Base-by-base conservation (phyloP, 345 rosid genomes). In the Ceriops decandra region DNA sequence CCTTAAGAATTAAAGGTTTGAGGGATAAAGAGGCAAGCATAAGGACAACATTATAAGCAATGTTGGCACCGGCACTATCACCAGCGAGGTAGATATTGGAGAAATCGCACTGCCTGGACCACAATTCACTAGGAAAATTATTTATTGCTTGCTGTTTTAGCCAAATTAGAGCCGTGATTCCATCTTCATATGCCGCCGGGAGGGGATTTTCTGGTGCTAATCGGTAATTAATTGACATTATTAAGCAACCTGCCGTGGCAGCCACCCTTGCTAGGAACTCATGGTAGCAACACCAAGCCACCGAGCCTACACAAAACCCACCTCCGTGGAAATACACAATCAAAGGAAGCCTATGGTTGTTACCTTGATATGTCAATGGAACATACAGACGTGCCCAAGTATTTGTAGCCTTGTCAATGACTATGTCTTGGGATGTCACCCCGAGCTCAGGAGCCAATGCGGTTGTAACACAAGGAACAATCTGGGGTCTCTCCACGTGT, bases 331-430 rank as follows among this genome's bases (percentile, higher is more conserved):
- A 69, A 36, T 75, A 75, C 4, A 75, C 62, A 27, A 75, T n/a
- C 22, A 75, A 28, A 58, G 78, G 78, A 2, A 74, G 54, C 47
- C 53, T 60, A 38, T 10, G 46, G 46, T 59, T 76, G 61, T 20
- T 31, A 38, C 63, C 42, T 5, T 80, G 71, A 19, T 53, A 52
- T 9, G 13, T 4, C 7, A 17, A 70, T 5, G 95, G 97, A 47
- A 80, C 81, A 62, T 88, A 91, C 51, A 88, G 74, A 28, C 95
- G 89, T 35, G 85, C 91, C 90, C 92, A 85, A 32, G 83, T 68
- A 81, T 84, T 80, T 10, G 83, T 81, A 64, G 72, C 71, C 54
- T 76, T 76, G 78, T 88, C 85, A n/a, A 91, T 75, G 56, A 62
- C 65, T 35, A 82, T 22, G 65, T 92, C 93, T 52, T 61, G 66